Percentiles rank a stretch among this genome's conserved stretches.
phyloP scores from a whole-genome alignment of 495 filamentous ascomycete species.

The Lasiosphaeriaceae sp. region DNA sequence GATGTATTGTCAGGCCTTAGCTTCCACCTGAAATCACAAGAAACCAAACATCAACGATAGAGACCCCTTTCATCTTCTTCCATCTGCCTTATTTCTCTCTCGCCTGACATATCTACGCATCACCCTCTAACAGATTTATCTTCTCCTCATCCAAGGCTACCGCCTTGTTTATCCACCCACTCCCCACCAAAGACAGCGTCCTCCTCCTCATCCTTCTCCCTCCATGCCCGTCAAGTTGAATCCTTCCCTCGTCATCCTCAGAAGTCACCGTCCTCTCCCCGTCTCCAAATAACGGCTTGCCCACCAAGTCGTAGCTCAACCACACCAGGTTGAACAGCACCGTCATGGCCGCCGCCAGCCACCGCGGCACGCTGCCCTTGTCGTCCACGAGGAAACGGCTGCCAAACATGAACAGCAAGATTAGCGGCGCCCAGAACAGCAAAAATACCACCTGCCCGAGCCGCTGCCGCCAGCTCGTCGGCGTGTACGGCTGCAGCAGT shows the following conservation, averaged over 20 bases:
- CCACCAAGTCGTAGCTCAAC: slow-evolving; percentile 68
- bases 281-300: slow-evolving; percentile 71
- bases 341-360: slow-evolving; percentile 52
- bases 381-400: slow-evolving; percentile 52
- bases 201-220: slow-evolving; percentile 4
- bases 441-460: slow-evolving; percentile 61
- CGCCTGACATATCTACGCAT: slow-evolving; percentile 15
- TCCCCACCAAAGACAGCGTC: background rate
- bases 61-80: too few species aligned
- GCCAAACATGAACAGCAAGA: slow-evolving; percentile 33
- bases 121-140: slow-evolving; percentile 13
- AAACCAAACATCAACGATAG: too few species aligned
- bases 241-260: slow-evolving; percentile 69
- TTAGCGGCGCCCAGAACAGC: slow-evolving; percentile 55
- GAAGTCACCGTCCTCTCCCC: slow-evolving; percentile 78
- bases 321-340: slow-evolving; percentile 58
- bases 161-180: too few species aligned
- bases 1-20: too few species aligned
- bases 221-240: slow-evolving; percentile 30
- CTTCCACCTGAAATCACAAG: too few species aligned
- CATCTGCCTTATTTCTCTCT: too few species aligned
- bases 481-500: slow-evolving; percentile 60
- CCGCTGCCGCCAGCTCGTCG: slow-evolving; percentile 62
- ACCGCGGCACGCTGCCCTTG: slow-evolving; percentile 61
- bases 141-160: background rate